Evolutionary conservation across 805 yeast genomes (phyloP).

Genomic region (Zygoascus biomembranicola): DNA sequence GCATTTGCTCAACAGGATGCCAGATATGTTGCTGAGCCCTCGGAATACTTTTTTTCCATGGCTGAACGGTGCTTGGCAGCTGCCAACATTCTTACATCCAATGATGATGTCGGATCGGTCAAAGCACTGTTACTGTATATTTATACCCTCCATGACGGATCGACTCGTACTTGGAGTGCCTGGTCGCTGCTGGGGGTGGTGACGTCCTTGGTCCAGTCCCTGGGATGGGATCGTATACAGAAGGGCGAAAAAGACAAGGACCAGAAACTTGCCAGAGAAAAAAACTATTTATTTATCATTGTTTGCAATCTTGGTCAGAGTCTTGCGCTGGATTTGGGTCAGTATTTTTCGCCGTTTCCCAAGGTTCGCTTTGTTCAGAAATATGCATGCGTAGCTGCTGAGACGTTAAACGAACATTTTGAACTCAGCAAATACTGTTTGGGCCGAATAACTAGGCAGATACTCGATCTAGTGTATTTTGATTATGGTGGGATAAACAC

Average conservation of each 20-base stretch:
- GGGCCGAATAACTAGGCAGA: background rate
- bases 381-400: background rate
- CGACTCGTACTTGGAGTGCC: slow-evolving; percentile 8
- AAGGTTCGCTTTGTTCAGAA: background rate
- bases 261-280: background rate
- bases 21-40: background rate
- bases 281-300: background rate
- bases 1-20: background rate
- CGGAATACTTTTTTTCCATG: background rate
- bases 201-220: slow-evolving; percentile 4
- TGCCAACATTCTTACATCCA: background rate
- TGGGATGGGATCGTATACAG: slow-evolving; percentile 6
- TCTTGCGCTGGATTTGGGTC: slow-evolving; percentile 8
- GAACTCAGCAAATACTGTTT: background rate
- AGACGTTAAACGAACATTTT: background rate
- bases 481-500: background rate
- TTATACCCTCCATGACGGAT: slow-evolving; percentile 7
- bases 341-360: slow-evolving; percentile 5
- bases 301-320: background rate
- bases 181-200: slow-evolving; percentile 12
- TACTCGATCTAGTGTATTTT: background rate
- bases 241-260: background rate
- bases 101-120: slow-evolving; percentile 1
- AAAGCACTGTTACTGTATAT: slow-evolving; percentile 5
- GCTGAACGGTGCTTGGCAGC: background rate